These are phyloP conservation scores for Cystofilobasidium macerans DNA, from an alignment of 768 basidiomycete genomes.

Conservation along the genomic window DNA sequence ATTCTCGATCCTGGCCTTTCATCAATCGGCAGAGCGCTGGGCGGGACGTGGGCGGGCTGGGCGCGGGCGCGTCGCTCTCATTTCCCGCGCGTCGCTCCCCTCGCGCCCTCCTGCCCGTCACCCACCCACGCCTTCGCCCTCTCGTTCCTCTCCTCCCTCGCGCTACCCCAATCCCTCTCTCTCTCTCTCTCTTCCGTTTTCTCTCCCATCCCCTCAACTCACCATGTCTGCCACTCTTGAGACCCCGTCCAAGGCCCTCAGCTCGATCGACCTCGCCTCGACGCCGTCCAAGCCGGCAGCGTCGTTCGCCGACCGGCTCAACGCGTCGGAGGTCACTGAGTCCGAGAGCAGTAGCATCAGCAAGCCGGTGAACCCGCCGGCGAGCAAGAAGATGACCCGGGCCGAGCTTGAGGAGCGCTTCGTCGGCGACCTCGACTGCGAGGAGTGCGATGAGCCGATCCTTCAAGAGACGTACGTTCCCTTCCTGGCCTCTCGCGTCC, in stretches of 20 bases:
- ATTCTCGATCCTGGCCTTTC: neutral
- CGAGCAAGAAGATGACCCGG: neutral
- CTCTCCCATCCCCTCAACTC: neutral
- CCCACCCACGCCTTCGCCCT: neutral
- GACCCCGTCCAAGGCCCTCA: conserved; percentile 2
- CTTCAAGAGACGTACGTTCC: conserved; percentile 50
- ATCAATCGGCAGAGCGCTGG: too few species aligned
- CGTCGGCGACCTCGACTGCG: conserved; percentile 56
- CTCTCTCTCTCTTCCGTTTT: neutral
- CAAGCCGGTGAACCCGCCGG: neutral
- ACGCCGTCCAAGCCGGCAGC: conserved; percentile 1
- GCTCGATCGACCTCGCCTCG: neutral
- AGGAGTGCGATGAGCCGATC: conserved; percentile 40
- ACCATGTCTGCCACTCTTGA: neutral
- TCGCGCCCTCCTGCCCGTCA: neutral
- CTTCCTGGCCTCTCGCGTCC: neutral
- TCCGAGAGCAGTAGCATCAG: too few species aligned
- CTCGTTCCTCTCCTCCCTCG: neutral
- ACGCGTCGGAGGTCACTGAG: neutral
- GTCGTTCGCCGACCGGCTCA: neutral
- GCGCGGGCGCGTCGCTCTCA: neutral
- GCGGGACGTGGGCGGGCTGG: neutral
- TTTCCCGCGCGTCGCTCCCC: neutral
- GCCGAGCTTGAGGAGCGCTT: conserved; percentile 47
- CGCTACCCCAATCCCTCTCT: neutral